Conservation (phyloP, 2,329 filamentous ascomycete species). For the Scytalidium sp. region DNA sequence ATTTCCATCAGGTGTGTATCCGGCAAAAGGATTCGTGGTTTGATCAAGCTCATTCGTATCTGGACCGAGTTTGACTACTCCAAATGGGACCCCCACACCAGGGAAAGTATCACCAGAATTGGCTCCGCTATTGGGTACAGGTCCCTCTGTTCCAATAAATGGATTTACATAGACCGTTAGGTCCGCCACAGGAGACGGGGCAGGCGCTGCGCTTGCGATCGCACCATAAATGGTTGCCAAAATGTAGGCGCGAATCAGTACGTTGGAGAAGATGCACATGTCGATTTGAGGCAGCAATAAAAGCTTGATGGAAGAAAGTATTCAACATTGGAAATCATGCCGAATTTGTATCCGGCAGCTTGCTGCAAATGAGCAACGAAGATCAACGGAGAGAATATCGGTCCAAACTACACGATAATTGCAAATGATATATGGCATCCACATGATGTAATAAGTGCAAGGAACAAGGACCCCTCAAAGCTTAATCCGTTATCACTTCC, state of each 20-base stretch:
- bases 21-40: slow-evolving; percentile 20
- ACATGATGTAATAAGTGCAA: too few relatives aligned
- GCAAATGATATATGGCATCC: too few relatives aligned
- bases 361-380: background rate
- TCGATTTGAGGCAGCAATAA: background rate
- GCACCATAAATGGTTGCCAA: background rate
- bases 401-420: background rate
- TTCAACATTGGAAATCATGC: too few relatives aligned
- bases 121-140: slow-evolving; percentile 13
- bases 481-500: too few relatives aligned
- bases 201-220: background rate
- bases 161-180: slow-evolving; percentile 40
- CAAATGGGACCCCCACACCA: slow-evolving; percentile 17
- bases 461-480: too few relatives aligned
- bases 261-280: too few relatives aligned
- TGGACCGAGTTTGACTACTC: slow-evolving; percentile 16
- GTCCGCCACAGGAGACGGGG: background rate
- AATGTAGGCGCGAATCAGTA: too few relatives aligned
- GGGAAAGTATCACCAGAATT: slow-evolving; percentile 17
- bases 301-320: too few relatives aligned
- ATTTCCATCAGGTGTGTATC: slow-evolving; percentile 38
- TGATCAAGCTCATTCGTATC: slow-evolving; percentile 7
- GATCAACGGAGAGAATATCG: background rate
- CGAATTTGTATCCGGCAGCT: too few relatives aligned
- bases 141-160: slow-evolving; percentile 47